Conservation (phyloP, 805 yeast genomes). For the Kurtzmaniella fragi region DNA sequence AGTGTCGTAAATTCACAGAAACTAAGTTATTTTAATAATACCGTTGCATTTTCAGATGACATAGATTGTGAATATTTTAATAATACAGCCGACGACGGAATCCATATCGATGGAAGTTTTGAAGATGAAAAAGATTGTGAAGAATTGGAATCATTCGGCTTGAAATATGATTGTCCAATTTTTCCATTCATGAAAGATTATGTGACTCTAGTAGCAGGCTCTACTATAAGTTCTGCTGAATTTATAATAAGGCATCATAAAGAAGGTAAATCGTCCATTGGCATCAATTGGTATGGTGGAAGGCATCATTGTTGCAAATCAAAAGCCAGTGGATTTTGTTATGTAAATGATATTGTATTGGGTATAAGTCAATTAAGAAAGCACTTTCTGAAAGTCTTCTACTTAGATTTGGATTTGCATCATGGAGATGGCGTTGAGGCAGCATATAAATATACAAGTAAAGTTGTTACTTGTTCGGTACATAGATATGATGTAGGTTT, state of each 20-base stretch:
- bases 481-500: conserved; percentile 65
- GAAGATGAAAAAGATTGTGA: conserved; percentile 6
- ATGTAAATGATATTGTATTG: conserved; percentile 63
- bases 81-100: background rate
- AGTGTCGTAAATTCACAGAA: conserved; percentile 1
- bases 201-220: conserved; percentile 47
- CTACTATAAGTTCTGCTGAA: conserved; percentile 48
- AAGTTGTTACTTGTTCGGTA: conserved; percentile 56
- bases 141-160: conserved; percentile 35
- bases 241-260: conserved; percentile 17
- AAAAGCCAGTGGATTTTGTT: conserved; percentile 67
- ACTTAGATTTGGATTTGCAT: conserved; percentile 70
- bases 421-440: conserved; percentile 78
- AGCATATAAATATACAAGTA: conserved; percentile 53
- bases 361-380: conserved; percentile 49
- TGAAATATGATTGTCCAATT: conserved; percentile 59
- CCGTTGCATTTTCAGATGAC: conserved; percentile 1
- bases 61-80: background rate
- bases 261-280: conserved; percentile 26
- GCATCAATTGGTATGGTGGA: conserved; percentile 77
- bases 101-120: conserved; percentile 4
- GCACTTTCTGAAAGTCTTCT: conserved; percentile 43
- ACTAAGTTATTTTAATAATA: background rate
- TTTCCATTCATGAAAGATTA: conserved; percentile 53
- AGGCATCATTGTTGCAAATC: conserved; percentile 60